Conservation (phyloP, 2,329 filamentous ascomycete species). For the Gaeumannomyces tritici region DNA sequence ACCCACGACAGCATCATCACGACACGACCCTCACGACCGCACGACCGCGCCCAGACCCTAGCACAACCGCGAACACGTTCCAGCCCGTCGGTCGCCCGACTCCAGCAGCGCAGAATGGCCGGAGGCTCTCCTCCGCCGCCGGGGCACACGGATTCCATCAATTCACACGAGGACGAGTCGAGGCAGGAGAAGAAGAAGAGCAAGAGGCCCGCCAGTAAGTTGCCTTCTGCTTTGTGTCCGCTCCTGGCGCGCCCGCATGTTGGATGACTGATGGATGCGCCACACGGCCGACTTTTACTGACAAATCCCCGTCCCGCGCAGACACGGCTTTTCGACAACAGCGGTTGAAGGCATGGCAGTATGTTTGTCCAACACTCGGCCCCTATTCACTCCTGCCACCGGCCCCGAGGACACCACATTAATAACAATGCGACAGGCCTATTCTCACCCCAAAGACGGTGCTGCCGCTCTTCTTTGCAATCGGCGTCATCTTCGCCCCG, state of each 20-base stretch:
- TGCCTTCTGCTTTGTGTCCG: slow-evolving; percentile 6
- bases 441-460: slow-evolving; percentile 94
- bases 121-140: slow-evolving; percentile 31
- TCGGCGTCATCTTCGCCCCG: slow-evolving; percentile 87
- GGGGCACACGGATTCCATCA: slow-evolving; percentile 42
- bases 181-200: slow-evolving; percentile 64
- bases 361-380: slow-evolving; percentile 30
- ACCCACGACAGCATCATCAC: not conserved
- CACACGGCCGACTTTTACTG: slow-evolving; percentile 2
- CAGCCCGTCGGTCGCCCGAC: slow-evolving; percentile 8
- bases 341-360: slow-evolving; percentile 98
- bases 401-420: slow-evolving; percentile 4
- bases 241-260: slow-evolving; percentile 3
- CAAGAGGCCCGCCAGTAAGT: slow-evolving; percentile 78
- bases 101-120: slow-evolving; percentile 26
- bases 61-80: not conserved
- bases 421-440: slow-evolving; percentile 45
- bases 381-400: slow-evolving; percentile 15
- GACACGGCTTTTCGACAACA: slow-evolving; percentile 97
- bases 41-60: not conserved
- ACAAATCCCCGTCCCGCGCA: slow-evolving; percentile 22
- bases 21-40: not conserved
- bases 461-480: slow-evolving; percentile 79
- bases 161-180: slow-evolving; percentile 39
- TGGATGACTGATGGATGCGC: not conserved